phyloP scores from a whole-genome alignment of 768 basidiomycete genomes.

The Lactarius hengduanensis region DNA sequence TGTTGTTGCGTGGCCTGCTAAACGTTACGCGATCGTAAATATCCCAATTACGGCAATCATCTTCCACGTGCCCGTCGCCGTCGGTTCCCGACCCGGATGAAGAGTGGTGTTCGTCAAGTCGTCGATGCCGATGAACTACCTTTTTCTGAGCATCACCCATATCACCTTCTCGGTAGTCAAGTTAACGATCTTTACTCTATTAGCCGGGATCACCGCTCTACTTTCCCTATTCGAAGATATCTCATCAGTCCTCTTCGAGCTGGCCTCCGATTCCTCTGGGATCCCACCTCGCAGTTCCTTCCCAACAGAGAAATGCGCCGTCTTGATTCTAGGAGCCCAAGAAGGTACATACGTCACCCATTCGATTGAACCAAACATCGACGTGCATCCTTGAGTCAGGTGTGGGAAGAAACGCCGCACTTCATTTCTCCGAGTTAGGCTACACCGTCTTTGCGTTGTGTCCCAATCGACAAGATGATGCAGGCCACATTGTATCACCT shows the following conservation, averaged over 20 bases:
- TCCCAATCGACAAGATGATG: slow-evolving; percentile 27
- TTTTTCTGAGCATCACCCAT: not conserved
- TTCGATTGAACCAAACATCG: not conserved
- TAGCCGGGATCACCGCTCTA: slow-evolving; percentile 23
- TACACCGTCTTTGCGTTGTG: slow-evolving; percentile 37
- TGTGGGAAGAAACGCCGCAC: slow-evolving; percentile 34
- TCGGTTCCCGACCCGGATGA: slow-evolving; percentile 1
- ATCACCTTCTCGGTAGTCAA: slow-evolving; percentile 17
- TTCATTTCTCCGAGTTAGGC: slow-evolving; percentile 37
- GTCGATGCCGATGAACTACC: slow-evolving; percentile 8
- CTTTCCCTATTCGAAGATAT: slow-evolving; percentile 25
- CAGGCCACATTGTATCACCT: slow-evolving; percentile 1
- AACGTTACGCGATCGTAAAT: not conserved
- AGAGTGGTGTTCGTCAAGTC: not conserved
- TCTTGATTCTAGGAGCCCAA: slow-evolving; percentile 36
- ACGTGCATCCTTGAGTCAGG: slow-evolving; percentile 29
- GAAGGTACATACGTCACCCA: slow-evolving; percentile 30
- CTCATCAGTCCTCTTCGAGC: slow-evolving; percentile 20
- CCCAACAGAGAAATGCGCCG: slow-evolving; percentile 33
- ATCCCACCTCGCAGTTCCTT: slow-evolving; percentile 31
- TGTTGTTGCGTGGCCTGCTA: not conserved
- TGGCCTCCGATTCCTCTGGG: slow-evolving; percentile 24
- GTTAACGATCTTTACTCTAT: slow-evolving; percentile 19
- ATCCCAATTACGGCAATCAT: not conserved
- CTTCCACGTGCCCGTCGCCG: slow-evolving; percentile 1